Percentiles rank a stretch among this genome's conserved stretches.
phyloP scores from a whole-genome alignment of 2,329 filamentous ascomycete genomes.

The Colletotrichum sp. region DNA sequence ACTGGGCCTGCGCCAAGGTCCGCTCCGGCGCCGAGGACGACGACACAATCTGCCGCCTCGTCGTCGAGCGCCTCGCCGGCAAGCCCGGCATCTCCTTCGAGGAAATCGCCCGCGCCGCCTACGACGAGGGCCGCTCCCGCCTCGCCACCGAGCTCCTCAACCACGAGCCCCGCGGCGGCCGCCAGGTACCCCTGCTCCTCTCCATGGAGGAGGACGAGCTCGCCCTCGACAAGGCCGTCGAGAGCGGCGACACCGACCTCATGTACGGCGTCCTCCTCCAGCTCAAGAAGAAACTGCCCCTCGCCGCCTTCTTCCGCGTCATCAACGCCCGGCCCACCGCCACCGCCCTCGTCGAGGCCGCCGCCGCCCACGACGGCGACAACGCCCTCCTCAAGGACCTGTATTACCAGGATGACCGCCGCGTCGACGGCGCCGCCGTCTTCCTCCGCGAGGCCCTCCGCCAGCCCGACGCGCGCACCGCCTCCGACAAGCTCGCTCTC shows the following conservation, averaged over 20 bases:
- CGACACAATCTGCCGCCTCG: conserved; percentile 82
- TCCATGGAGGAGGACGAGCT: conserved; percentile 96
- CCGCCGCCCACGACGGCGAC: conserved; percentile 71
- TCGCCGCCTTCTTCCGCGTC: conserved; percentile 90
- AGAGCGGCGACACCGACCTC: conserved; percentile 93
- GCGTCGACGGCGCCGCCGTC: conserved; percentile 85
- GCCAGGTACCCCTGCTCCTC: conserved; percentile 90
- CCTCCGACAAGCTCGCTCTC: conserved; percentile 86
- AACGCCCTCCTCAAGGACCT: conserved; percentile 90
- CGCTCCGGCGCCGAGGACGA: conserved; percentile 85
- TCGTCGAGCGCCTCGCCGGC: conserved; percentile 85
- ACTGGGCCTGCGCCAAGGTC: conserved; percentile 97
- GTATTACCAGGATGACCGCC: conserved; percentile 95
- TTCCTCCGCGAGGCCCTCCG: conserved; percentile 83
- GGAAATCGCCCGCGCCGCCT: conserved; percentile 88
- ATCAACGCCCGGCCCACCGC: conserved; percentile 87
- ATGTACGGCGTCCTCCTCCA: conserved; percentile 88
- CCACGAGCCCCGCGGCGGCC: conserved; percentile 92
- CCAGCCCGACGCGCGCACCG: conserved; percentile 71
- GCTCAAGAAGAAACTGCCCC: conserved; percentile 86
- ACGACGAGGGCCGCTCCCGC: conserved; percentile 89
- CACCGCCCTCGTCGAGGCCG: conserved; percentile 87
- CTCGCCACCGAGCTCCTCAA: conserved; percentile 91
- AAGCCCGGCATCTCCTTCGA: conserved; percentile 96
- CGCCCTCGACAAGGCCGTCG: conserved; percentile 93